Percentiles rank a stretch among this genome's conserved stretches.
Evolutionary conservation across 2,329 filamentous ascomycete genomes (phyloP).

Genomic region (Boeremia lycopersici): DNA sequence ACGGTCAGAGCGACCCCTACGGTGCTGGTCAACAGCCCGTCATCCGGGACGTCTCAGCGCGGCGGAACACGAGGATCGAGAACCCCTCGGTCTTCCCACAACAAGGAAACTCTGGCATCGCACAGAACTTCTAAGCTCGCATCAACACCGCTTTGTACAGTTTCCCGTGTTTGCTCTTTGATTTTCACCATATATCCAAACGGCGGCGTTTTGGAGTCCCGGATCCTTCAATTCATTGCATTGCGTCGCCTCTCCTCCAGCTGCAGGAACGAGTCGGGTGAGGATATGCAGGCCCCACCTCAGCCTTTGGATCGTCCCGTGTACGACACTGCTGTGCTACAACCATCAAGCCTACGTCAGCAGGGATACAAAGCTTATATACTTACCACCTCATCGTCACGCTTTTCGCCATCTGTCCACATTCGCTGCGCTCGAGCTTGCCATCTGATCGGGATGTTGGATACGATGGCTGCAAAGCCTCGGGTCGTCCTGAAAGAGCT

Average conservation of each 20-base stretch:
- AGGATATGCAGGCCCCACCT: slow-evolving; percentile 18
- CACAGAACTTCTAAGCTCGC: slow-evolving; percentile 82
- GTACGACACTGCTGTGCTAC: slow-evolving; percentile 15
- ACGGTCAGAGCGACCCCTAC: slow-evolving; percentile 61
- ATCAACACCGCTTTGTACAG: slow-evolving; percentile 11
- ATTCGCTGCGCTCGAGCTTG: not conserved
- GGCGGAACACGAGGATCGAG: slow-evolving; percentile 94
- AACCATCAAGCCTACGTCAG: not conserved
- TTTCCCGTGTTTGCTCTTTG: slow-evolving; percentile 5
- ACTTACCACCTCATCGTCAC: slow-evolving; percentile 1
- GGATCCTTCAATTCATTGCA: slow-evolving; percentile 6
- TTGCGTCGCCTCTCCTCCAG: slow-evolving; percentile 12
- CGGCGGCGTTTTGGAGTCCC: slow-evolving; percentile 15
- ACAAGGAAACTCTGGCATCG: slow-evolving; percentile 88
- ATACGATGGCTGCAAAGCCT: not conserved
- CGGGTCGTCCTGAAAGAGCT: slow-evolving; percentile 1
- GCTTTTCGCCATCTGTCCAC: not conserved
- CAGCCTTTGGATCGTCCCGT: slow-evolving; percentile 8
- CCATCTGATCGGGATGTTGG: not conserved
- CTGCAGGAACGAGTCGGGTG: slow-evolving; percentile 16
- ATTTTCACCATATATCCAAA: slow-evolving; percentile 19
- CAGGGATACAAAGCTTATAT: slow-evolving; percentile 5
- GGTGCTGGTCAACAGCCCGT: slow-evolving; percentile 70
- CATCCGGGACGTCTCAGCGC: slow-evolving; percentile 89
- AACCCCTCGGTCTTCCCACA: slow-evolving; percentile 87